phyloP scores from a whole-genome alignment of 139 green algal species.

The Picochlorum sp. region DNA sequence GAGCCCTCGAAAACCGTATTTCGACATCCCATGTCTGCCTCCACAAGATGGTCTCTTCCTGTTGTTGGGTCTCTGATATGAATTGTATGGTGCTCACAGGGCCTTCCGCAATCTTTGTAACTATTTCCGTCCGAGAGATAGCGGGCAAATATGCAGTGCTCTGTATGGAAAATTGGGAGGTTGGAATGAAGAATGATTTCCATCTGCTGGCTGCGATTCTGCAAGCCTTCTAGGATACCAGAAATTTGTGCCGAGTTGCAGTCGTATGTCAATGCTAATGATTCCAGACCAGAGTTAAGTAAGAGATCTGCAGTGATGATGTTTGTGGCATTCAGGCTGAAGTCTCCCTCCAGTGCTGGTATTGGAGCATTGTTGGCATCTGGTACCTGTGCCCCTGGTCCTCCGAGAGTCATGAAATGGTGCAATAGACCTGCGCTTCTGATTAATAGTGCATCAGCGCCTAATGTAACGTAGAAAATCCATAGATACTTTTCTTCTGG shows the following conservation, averaged over 20 bases:
- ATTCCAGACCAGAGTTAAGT: conserved; percentile 32
- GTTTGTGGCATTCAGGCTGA: conserved; percentile 78
- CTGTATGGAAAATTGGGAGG: conserved; percentile 83
- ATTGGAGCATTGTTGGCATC: conserved; percentile 12
- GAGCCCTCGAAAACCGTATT: conserved; percentile 84
- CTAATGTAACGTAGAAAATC: conserved; percentile 63
- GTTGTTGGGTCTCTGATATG: conserved; percentile 56
- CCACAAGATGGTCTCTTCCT: conserved; percentile 69
- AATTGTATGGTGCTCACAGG: conserved; percentile 66
- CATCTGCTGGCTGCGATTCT: conserved; percentile 15
- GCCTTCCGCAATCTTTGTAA: conserved; percentile 73
- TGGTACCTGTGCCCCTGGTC: conserved; percentile 19
- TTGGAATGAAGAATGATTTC: conserved; percentile 74
- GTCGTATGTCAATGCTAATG: conserved; percentile 67
- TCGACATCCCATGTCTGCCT: conserved; percentile 74
- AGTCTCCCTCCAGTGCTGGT: conserved; percentile 66
- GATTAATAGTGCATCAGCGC: conserved; percentile 68
- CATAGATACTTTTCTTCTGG: conserved; percentile 66
- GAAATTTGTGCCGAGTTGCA: conserved; percentile 61
- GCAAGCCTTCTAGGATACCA: conserved; percentile 26
- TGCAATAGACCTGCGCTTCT: conserved; percentile 57
- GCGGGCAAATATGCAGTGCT: conserved; percentile 78
- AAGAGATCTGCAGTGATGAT: conserved; percentile 48
- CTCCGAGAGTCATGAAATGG: conserved; percentile 43
- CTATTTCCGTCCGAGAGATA: conserved; percentile 67